Percentiles rank a stretch among this genome's conserved stretches.
phyloP scores from a whole-genome alignment of 2,329 filamentous ascomycete species.

The Achaetomium macrosporum region DNA sequence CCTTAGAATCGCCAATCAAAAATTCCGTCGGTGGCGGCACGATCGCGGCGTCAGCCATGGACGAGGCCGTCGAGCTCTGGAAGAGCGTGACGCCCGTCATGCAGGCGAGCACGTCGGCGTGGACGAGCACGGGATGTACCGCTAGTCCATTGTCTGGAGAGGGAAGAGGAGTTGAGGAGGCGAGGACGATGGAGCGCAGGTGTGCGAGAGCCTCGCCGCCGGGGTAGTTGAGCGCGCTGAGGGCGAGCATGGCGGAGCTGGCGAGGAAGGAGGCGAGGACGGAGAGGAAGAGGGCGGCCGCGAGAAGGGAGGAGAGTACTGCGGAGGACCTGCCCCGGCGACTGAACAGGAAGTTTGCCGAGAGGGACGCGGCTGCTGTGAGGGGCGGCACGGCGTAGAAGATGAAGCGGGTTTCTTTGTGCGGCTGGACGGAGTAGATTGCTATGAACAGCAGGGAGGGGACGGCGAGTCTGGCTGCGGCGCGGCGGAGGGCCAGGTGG shows the following conservation, averaged over 20 bases:
- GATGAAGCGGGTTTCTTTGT: slow-evolving; percentile 95
- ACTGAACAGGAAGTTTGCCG: slow-evolving; percentile 63
- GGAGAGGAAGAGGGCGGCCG: slow-evolving; percentile 52
- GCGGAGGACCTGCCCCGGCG: slow-evolving; percentile 54
- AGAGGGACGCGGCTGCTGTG: slow-evolving; percentile 69
- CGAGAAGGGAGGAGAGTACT: slow-evolving; percentile 47
- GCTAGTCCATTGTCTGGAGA: not conserved
- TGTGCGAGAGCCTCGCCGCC: slow-evolving; percentile 70
- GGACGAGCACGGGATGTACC: slow-evolving; percentile 41
- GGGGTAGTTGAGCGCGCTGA: slow-evolving; percentile 90
- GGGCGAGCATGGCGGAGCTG: slow-evolving; percentile 62
- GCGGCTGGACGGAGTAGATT: slow-evolving; percentile 81
- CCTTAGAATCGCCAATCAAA: not conserved
- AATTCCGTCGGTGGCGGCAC: not conserved
- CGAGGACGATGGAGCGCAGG: slow-evolving; percentile 38
- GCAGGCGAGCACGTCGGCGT: slow-evolving; percentile 61
- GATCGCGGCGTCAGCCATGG: slow-evolving; percentile 18
- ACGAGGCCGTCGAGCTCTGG: slow-evolving; percentile 34
- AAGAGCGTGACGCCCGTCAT: slow-evolving; percentile 68
- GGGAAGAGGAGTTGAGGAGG: not conserved
- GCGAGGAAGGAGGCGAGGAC: slow-evolving; percentile 53
- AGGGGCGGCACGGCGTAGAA: slow-evolving; percentile 79
- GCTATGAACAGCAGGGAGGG: slow-evolving; percentile 68
- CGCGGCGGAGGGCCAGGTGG: slow-evolving; percentile 39
- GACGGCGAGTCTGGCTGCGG: slow-evolving; percentile 47